Evolutionary conservation across 441 rosid genomes (phyloP), one percentile per base, ranked within the genome.

Genomic region (Adansonia gregorii): DNA sequence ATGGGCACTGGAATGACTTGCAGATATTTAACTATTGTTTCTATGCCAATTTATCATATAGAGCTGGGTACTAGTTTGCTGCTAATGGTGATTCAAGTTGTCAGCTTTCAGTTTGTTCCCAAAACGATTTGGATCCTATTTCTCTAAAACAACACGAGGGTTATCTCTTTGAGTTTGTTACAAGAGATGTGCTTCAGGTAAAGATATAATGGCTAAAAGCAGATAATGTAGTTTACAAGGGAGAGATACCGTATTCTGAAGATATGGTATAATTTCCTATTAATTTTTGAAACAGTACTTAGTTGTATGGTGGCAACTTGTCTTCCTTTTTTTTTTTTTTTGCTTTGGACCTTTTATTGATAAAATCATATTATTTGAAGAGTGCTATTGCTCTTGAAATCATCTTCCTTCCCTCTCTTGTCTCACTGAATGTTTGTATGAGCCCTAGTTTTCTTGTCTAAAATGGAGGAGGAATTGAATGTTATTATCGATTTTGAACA

Each of bases 21-120:
- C 75, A 76, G 46, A 63, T 8, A 48, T 39, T 64, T 46, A 15
- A 64, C 22, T 64, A 35, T 64, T 65, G 74, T 46, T 48, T 76
- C 76, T 22, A 14, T 5, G 20, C 72, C 22, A n/a, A 17, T 52
- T 12, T 17, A 14, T 51, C 43, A 15, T 17, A 22, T 71, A 67
- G 61, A 45, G 72, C 48, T 27, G 66, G n/a, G 15, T 67, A 27
- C 55, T 58, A 43, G n/a, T 7, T 52, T 63, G 72, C 41, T 39
- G 65, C 72, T 66, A 79, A 60, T 67, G 74, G 55, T 54, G 68
- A 49, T 74, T 70, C 56, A 27, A 43, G 46, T 35, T 61, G 24
- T 61, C 2, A 31, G n/a, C 64, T 22, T 54, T 61, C 74, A 39
- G 73, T 43, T 48, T 65, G 49, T 59, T 72, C 72, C 51, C 46